phyloP scores from a whole-genome alignment of 108 stramenopile species.

The Discostella stelligeroides region DNA sequence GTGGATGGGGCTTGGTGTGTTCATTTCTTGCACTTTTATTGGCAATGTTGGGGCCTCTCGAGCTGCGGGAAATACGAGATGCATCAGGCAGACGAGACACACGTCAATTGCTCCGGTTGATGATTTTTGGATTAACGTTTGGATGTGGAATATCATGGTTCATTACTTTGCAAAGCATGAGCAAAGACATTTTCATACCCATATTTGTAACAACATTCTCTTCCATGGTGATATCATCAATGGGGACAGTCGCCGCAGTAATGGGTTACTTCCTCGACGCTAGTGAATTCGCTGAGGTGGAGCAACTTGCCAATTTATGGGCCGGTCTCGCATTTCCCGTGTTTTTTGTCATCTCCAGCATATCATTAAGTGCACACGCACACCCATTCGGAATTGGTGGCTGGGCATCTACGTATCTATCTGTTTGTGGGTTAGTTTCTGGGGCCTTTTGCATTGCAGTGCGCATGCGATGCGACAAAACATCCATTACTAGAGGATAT shows the following conservation, averaged over 20 bases:
- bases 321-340: constrained; percentile 55
- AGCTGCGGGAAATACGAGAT: constrained; percentile 66
- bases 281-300: constrained; percentile 69
- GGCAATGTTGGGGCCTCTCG: constrained; percentile 80
- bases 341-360: constrained; percentile 55
- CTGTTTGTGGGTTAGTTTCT: constrained; percentile 52
- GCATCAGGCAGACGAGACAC: constrained; percentile 67
- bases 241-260: constrained; percentile 75
- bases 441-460: constrained; percentile 58
- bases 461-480: constrained; percentile 53
- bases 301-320: constrained; percentile 68
- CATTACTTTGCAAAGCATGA: constrained; percentile 75
- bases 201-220: constrained; percentile 61
- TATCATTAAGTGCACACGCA: constrained; percentile 41
- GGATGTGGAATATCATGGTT: constrained; percentile 85
- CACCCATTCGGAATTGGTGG: constrained; percentile 73
- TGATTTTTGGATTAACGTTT: constrained; percentile 81
- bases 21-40: constrained; percentile 72
- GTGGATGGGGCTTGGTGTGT: constrained; percentile 79
- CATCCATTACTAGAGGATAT: constrained; percentile 55
- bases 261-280: constrained; percentile 74
- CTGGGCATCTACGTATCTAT: constrained; percentile 75
- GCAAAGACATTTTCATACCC: constrained; percentile 60
- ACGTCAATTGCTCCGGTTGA: constrained; percentile 66
- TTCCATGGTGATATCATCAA: constrained; percentile 70